A percentile compares a stretch with the other conserved stretches of the same genome.
Evolutionary conservation across 768 basidiomycete genomes (phyloP).

Genomic region (Lactarius quietus): DNA sequence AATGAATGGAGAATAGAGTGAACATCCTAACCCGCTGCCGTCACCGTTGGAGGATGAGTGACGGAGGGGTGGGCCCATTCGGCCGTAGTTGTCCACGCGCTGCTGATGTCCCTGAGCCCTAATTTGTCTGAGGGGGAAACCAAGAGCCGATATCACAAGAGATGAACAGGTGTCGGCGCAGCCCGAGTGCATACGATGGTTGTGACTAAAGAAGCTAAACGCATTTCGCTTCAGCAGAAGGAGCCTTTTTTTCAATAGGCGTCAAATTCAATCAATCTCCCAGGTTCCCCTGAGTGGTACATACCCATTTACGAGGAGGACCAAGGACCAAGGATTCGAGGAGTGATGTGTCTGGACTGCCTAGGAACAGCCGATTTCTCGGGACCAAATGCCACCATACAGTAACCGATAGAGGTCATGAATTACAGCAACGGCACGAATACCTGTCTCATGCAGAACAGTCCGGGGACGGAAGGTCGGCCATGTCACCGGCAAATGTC

Average conservation of each 20-base stretch:
- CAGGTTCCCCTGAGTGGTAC: slow-evolving; percentile 5
- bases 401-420: slow-evolving; percentile 14
- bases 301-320: not conserved
- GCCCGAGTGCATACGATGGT: slow-evolving; percentile 1
- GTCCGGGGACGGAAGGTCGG: slow-evolving; percentile 14
- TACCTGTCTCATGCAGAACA: slow-evolving; percentile 1
- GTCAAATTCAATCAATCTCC: slow-evolving; percentile 15
- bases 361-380: slow-evolving; percentile 8
- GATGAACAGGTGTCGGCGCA: slow-evolving; percentile 15
- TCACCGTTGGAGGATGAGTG: slow-evolving; percentile 9
- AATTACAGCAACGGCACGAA: slow-evolving; percentile 21
- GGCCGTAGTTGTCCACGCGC: slow-evolving; percentile 6
- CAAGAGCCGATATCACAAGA: slow-evolving; percentile 16
- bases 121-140: slow-evolving; percentile 11
- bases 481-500: slow-evolving; percentile 22
- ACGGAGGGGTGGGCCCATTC: slow-evolving; percentile 8
- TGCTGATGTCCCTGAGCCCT: slow-evolving; percentile 19
- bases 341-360: not conserved
- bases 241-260: slow-evolving; percentile 13
- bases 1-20: not conserved
- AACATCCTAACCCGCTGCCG: slow-evolving; percentile 9
- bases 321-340: not conserved
- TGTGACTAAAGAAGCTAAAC: slow-evolving; percentile 22
- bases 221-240: slow-evolving; percentile 3
- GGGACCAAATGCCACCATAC: slow-evolving; percentile 14